Evolutionary conservation across 225 moss, liverwort and hornwort genomes (phyloP).

Genomic region (Anthoceros angustus): DNA sequence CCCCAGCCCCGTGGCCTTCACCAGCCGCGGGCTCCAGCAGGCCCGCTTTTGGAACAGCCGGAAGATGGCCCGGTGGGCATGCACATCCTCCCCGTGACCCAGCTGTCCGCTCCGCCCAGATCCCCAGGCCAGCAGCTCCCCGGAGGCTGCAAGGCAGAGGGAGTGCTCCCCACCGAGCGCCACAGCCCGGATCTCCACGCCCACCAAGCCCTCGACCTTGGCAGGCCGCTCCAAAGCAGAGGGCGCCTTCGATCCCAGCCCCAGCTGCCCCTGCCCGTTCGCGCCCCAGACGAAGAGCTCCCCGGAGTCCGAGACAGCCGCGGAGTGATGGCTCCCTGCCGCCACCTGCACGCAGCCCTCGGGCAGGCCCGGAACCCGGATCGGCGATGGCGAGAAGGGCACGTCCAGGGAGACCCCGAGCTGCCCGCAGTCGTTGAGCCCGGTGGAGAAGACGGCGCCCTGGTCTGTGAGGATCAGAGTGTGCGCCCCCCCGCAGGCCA

Average conservation of each 20-base stretch:
- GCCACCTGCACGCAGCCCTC: slow-evolving; percentile 50
- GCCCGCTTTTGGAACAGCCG: slow-evolving; percentile 21
- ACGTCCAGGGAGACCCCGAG: slow-evolving; percentile 38
- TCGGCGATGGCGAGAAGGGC: slow-evolving; percentile 21
- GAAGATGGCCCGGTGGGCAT: slow-evolving; percentile 30
- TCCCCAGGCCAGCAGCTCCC: slow-evolving; percentile 86
- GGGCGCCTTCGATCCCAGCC: slow-evolving; percentile 64
- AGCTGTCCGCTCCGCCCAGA: slow-evolving; percentile 70
- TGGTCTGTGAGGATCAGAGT: slow-evolving; percentile 83
- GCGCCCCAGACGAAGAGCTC: slow-evolving; percentile 74
- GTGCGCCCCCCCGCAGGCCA: slow-evolving; percentile 93
- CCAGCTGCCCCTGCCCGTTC: slow-evolving; percentile 75
- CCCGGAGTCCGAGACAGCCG: slow-evolving; percentile 71
- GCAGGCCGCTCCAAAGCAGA: slow-evolving; percentile 14
- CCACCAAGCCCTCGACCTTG: slow-evolving; percentile 41
- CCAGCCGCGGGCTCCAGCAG: neutral
- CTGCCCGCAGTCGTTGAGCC: slow-evolving; percentile 82
- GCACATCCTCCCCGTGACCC: slow-evolving; percentile 55
- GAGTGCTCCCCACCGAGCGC: slow-evolving; percentile 82
- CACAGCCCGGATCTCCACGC: slow-evolving; percentile 34
- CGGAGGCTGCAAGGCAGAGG: slow-evolving; percentile 58
- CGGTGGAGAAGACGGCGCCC: slow-evolving; percentile 59
- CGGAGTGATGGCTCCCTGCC: slow-evolving; percentile 83
- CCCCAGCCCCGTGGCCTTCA: neutral
- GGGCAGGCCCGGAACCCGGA: slow-evolving; percentile 47